Conservation (phyloP, 1,139 yeast genomes). For the Scheffersomyces lignicola region DNA sequence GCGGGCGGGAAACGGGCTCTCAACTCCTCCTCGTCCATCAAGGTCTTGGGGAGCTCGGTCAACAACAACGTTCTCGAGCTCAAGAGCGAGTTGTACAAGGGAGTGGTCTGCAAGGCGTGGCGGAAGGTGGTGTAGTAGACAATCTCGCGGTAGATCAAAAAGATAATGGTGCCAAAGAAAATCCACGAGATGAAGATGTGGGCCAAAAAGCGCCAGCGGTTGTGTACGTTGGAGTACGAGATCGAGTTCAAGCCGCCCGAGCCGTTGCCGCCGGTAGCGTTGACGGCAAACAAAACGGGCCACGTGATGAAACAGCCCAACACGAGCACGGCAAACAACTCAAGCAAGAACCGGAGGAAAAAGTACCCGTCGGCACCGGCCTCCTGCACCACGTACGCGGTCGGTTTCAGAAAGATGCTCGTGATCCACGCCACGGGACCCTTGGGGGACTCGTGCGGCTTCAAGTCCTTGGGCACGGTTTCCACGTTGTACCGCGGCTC, state of each 20-base stretch:
- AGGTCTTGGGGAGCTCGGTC: conserved; percentile 57
- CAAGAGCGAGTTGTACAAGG: conserved; percentile 64
- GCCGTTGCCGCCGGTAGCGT: conserved; percentile 74
- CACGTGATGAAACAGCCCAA: conserved; percentile 66
- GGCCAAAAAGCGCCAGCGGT: conserved; percentile 64
- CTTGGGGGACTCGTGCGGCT: conserved; percentile 56
- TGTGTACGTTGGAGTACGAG: conserved; percentile 61
- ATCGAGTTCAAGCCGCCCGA: conserved; percentile 59
- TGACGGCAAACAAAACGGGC: conserved; percentile 84
- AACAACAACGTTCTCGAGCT: conserved; percentile 68
- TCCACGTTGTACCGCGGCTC: conserved; percentile 70
- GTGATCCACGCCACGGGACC: conserved; percentile 61
- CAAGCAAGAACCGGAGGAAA: conserved; percentile 72
- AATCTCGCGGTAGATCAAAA: conserved; percentile 69
- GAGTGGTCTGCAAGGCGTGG: conserved; percentile 68
- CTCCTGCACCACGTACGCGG: conserved; percentile 70
- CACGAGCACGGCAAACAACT: conserved; percentile 57
- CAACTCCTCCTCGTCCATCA: conserved; percentile 51
- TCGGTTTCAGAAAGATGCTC: conserved; percentile 53
- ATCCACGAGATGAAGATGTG: conserved; percentile 74
- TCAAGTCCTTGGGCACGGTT: conserved; percentile 39
- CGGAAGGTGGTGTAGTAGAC: conserved; percentile 66
- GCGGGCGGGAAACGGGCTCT: conserved; percentile 62
- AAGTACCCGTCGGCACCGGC: conserved; percentile 89
- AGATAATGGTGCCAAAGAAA: conserved; percentile 58